Evolutionary conservation across 2,329 filamentous ascomycete species (phyloP).

Genomic region (Teratosphaeria zuluensis): DNA sequence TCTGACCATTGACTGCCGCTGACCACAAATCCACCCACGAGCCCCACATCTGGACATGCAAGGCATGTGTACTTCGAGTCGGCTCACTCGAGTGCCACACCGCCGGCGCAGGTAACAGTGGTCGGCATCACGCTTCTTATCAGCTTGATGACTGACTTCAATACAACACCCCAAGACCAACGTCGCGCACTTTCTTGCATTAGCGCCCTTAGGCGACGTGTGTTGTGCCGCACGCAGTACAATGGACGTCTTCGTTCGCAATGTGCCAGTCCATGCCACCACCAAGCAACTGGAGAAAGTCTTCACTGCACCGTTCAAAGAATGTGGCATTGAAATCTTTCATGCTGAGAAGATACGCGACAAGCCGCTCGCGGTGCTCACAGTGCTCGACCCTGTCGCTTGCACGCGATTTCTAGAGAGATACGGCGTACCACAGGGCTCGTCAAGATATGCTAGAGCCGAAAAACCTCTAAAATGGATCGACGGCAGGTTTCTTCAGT

Average conservation of each 20-base stretch:
- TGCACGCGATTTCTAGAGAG: conserved; percentile 35
- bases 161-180: background rate
- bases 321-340: conserved; percentile 33
- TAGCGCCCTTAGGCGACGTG: background rate
- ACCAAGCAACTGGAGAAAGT: conserved; percentile 32
- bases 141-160: background rate
- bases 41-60: background rate
- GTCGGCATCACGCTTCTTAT: background rate
- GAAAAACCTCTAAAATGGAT: background rate
- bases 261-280: conserved; percentile 34
- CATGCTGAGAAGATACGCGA: conserved; percentile 34
- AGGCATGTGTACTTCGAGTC: background rate
- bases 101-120: background rate
- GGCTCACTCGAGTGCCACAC: background rate
- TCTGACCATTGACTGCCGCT: background rate
- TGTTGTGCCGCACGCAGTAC: background rate
- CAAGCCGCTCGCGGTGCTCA: conserved; percentile 36
- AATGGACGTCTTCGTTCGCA: conserved; percentile 41
- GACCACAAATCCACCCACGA: background rate
- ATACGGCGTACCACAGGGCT: conserved; percentile 19
- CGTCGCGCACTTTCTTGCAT: background rate
- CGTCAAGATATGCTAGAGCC: conserved; percentile 6
- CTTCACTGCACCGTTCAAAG: conserved; percentile 29
- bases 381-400: conserved; percentile 33
- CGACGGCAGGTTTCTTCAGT: conserved; percentile 18